These are phyloP conservation scores for Ustilago bromivora DNA, from an alignment of 1,284 basidiomycete genomes.

Conservation along the genomic window DNA sequence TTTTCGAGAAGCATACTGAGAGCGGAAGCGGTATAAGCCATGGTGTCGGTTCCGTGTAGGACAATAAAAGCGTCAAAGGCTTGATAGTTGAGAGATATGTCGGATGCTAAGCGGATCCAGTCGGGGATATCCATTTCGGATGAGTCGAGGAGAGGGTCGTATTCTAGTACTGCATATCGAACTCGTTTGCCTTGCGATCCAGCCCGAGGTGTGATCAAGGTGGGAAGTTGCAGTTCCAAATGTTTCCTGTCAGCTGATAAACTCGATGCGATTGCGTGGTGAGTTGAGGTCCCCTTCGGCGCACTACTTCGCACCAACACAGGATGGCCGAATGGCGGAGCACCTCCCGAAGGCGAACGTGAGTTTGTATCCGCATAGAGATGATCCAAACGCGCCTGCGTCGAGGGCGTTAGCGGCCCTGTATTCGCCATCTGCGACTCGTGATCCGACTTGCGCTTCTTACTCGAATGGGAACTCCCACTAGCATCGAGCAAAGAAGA, in stretches of 20 bases:
- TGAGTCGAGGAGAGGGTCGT: constrained; percentile 78
- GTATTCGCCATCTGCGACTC: not conserved
- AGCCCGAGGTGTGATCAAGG: constrained; percentile 58
- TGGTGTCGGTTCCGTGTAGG: constrained; percentile 80
- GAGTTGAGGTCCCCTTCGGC: constrained; percentile 56
- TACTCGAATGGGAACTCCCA: constrained; percentile 10
- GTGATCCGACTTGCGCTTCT: constrained; percentile 30
- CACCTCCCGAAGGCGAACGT: constrained; percentile 24
- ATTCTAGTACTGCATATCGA: constrained; percentile 62
- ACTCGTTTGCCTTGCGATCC: constrained; percentile 51
- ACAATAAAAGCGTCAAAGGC: constrained; percentile 89
- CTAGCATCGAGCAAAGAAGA: constrained; percentile 12
- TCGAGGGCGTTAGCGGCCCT: constrained; percentile 26
- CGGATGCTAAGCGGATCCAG: constrained; percentile 87
- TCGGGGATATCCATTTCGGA: constrained; percentile 81
- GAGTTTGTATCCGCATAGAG: constrained; percentile 34
- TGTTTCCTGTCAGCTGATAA: constrained; percentile 49
- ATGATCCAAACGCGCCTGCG: constrained; percentile 36
- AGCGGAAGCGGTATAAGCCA: constrained; percentile 70
- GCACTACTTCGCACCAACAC: constrained; percentile 51
- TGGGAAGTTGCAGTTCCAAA: constrained; percentile 59
- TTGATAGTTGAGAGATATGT: constrained; percentile 88
- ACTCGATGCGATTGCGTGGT: constrained; percentile 43
- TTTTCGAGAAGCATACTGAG: constrained; percentile 87
- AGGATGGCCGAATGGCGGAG: constrained; percentile 48